Percentiles rank a stretch among this genome's conserved stretches.
phyloP scores from a whole-genome alignment of 2,329 filamentous ascomycete species.

The Pestalotiopsis sp. region DNA sequence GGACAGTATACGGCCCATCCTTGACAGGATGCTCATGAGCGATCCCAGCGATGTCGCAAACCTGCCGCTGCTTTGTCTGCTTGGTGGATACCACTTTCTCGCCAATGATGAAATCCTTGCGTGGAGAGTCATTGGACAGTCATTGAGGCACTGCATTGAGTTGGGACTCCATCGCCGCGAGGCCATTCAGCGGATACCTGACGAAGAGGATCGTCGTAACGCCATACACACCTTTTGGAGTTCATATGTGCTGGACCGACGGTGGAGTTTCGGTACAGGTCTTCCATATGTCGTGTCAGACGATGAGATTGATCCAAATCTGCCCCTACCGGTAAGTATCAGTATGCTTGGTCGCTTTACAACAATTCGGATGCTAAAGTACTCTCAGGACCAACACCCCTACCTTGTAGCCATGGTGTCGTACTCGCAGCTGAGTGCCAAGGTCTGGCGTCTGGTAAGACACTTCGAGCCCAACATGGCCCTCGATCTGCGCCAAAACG shows the following conservation, averaged over 20 bases:
- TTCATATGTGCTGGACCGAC: constrained; percentile 80
- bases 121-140: constrained; percentile 85
- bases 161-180: constrained; percentile 82
- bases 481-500: constrained; percentile 68
- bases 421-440: constrained; percentile 81
- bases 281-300: constrained; percentile 86
- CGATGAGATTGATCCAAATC: constrained; percentile 77
- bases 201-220: constrained; percentile 68
- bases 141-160: constrained; percentile 77
- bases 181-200: constrained; percentile 69
- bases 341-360: neutral
- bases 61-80: constrained; percentile 54
- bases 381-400: constrained; percentile 52
- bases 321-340: constrained; percentile 75
- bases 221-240: constrained; percentile 82
- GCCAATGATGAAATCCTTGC: constrained; percentile 83
- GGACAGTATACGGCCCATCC: constrained; percentile 71
- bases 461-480: constrained; percentile 65
- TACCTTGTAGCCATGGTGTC: constrained; percentile 84
- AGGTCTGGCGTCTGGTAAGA: constrained; percentile 82
- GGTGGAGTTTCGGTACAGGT: constrained; percentile 90
- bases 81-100: constrained; percentile 76
- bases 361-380: constrained; percentile 21
- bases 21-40: constrained; percentile 67
- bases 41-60: constrained; percentile 50